Evolutionary conservation across 2,329 filamentous ascomycete species (phyloP), one percentile per base, ranked within the genome.

Genomic region (Hypoxylon sp.): DNA sequence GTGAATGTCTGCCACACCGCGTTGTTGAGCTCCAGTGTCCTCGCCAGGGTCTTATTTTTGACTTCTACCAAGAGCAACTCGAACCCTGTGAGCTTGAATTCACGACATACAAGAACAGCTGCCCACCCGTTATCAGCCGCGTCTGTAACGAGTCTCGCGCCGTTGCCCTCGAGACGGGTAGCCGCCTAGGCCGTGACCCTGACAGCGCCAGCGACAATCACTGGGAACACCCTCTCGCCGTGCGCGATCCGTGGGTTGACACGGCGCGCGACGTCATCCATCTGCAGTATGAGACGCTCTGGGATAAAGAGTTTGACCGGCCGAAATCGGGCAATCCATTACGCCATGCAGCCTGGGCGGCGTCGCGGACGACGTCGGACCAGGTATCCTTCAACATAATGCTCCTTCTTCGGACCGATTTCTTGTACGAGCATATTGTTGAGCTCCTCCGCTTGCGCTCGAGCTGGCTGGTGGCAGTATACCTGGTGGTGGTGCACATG

Each of bases 11-110:
- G 7, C 48, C 48, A n/a, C 24, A 51, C 48, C 48, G 48, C 24
- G 48, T 51, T n/a, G n/a, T 51, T 29, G 48, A 51, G 27, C 48
- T 51, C 6, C 24, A 51, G 5, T 27, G 15, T 51, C 48, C 48
- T 6, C 24, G 3, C 27, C 7, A 10, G 11, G n/a, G 5, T 11
- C 15, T 11, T n/a, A 2, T 15, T 5, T 51, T 31, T 29, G n/a
- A 2, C 48, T 51, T 19, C 27, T 11, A 51, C 27, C 5, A 32
- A 17, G 6, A 3, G n/a, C 5, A 6, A 11, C 27, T 11, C 13
- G 27, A 29, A 10, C 27, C 15, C 24, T 51, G 48, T 7, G 17
- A 29, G 24, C 15, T 51, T 11, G 24, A 17, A 5, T 31, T 31
- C 4, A 32, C 48, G 24, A 51, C 48, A 32, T 13, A 10, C 27